Evolutionary conservation across 495 filamentous ascomycete species (phyloP), one percentile per base, ranked within the genome.

Genomic region (Coniosporium apollinis): DNA sequence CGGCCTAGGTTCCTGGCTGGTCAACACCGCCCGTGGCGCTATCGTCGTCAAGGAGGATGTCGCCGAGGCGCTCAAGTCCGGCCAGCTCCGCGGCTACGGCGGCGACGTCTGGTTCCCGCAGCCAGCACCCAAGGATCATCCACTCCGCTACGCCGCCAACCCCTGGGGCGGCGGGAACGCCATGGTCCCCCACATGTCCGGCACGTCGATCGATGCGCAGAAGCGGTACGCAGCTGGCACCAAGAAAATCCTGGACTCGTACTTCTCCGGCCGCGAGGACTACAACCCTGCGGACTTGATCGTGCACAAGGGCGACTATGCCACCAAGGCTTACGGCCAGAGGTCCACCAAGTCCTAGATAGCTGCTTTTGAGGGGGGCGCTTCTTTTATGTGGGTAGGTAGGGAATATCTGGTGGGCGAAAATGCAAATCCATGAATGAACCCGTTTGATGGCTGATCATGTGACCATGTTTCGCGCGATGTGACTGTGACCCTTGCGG

Each of bases 31-130:
- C 35, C 89, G 89, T 58, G 89, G 89, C 46, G 89, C 89, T 56
- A 97, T 97, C 52, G 89, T 97, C 40, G 89, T 94, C 56, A 97
- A 97, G 74, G 87, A 96, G 62, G 89, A 94, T 51, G 89, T 97
- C 30, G 89, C 89, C 30, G 87, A 82, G 33, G 89, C 89, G 19
- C 72, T 97, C 54, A 82, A 84, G 67, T 69, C 69, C 22, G 89
- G 89, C 50, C 86, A 97, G 59, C 82, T 97, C 55, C 76, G 84
- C 44, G 89, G 89, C 40, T 97, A 97, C 61, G 89, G 89, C 49
- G 89, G 89, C 57, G 85, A 93, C 53, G 85, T 94, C 55, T 82
- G 78, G 78, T 82, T 75, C 72, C 78, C 77, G 32, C 89, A 97
- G 66, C 89, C 89, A 38, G 89, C 89, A 29, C 89, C 89, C 45